Conservation (phyloP, 2,329 filamentous ascomycete species). For the Paecilomyces fulvus region DNA sequence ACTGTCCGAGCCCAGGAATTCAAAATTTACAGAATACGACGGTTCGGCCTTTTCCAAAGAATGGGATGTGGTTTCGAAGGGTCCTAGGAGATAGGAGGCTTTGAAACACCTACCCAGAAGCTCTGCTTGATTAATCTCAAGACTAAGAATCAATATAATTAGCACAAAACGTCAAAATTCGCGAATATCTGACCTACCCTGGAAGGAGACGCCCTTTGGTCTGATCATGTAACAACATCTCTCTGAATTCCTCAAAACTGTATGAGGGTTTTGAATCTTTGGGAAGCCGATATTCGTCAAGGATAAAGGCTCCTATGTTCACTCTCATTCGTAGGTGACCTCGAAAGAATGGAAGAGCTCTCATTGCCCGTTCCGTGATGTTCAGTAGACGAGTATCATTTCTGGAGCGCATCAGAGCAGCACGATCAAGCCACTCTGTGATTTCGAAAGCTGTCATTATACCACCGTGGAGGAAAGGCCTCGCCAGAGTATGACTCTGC, state of each 20-base stretch:
- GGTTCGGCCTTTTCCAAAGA: conserved; percentile 19
- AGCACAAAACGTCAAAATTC: neutral
- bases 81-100: conserved; percentile 21
- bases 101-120: conserved; percentile 21
- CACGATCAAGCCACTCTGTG: conserved; percentile 14
- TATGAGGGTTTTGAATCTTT: conserved; percentile 17
- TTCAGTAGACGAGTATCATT: conserved; percentile 23
- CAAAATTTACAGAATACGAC: conserved; percentile 33
- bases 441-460: conserved; percentile 8
- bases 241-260: conserved; percentile 30
- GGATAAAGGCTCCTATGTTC: conserved; percentile 33
- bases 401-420: conserved; percentile 15
- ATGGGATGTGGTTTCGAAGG: conserved; percentile 11
- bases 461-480: conserved; percentile 14
- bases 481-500: conserved; percentile 10
- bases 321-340: conserved; percentile 34
- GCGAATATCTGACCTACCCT: conserved; percentile 18
- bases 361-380: conserved; percentile 23
- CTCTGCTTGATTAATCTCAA: conserved; percentile 18
- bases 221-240: conserved; percentile 29
- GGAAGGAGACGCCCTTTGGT: conserved; percentile 30
- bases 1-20: conserved; percentile 24
- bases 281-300: conserved; percentile 27
- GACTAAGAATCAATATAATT: conserved; percentile 2
- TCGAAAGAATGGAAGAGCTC: conserved; percentile 21